Evolutionary conservation across 306 rosid species (phyloP), one percentile per base, ranked within the genome.

Genomic region (apple (Malus domestica)): DNA sequence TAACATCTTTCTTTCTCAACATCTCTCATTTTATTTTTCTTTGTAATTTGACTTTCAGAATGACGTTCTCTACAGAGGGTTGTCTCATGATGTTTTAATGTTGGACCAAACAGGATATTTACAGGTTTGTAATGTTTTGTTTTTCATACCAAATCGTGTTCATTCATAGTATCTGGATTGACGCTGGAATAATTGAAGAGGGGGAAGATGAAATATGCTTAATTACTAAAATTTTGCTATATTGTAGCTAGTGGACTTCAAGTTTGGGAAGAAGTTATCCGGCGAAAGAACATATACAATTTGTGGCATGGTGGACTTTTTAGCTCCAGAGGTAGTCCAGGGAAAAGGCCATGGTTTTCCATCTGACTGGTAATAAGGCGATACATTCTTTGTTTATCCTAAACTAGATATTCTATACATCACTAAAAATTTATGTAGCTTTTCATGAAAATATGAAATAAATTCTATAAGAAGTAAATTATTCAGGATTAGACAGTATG

Each of bases 331-430:
- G 83, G 86, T 95, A 80, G 90, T 95, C 70, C 89, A 90, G 83
- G 99, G 99, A 77, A 95, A 88, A 85, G 98, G 99, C 84, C 99
- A 95, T 70, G 87, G 97, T 71, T 89, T 92, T 81, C 82, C 93
- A 35, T 96, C 98, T 20, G 99, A 95, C 87, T 90, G 99, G 99
- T 95, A 89, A 88, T 77, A 23, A 51, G 63, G 59, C 76, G 80
- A 61, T 68, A 42, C 45, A 69, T 33, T 52, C 70, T 49, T 68
- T 40, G 38, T 76, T 78, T 73, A 77, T 58, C 54, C 68, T 32
- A 57, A 19, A 40, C 18, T 13, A n/a, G 62, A 15, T 16, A 23
- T 45, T 35, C 13, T 52, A 18, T 5, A 14, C 14, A 61, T 7
- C 29, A 42, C 42, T 38, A 8, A 15, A 35, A n/a, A 22, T 16